A percentile compares a stretch with the other conserved stretches of the same genome.
phyloP scores from a whole-genome alignment of 1,284 basidiomycete genomes.

The Pulchroboletus neoregius region DNA sequence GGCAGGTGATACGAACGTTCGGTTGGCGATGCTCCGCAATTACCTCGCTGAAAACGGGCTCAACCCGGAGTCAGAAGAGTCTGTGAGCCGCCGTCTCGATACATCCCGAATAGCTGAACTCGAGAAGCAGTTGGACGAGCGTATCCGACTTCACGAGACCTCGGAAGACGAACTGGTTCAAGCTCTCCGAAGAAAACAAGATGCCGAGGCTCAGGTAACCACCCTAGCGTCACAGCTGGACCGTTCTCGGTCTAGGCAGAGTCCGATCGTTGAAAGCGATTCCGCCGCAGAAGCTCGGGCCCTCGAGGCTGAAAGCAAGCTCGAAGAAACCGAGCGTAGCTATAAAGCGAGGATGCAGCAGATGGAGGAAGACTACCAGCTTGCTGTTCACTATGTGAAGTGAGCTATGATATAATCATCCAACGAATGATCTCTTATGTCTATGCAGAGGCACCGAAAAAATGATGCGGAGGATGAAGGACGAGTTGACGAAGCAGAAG shows the following conservation, averaged over 20 bases:
- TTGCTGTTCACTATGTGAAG: constrained; percentile 90
- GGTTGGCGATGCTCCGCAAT: constrained; percentile 78
- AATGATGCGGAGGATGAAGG: constrained; percentile 97
- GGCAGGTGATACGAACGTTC: constrained; percentile 70
- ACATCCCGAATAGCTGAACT: constrained; percentile 62
- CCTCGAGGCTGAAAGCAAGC: constrained; percentile 65
- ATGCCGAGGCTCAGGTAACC: constrained; percentile 67
- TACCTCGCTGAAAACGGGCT: constrained; percentile 90
- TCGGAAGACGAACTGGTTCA: constrained; percentile 68
- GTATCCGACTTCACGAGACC: constrained; percentile 67
- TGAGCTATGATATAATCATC: constrained; percentile 41
- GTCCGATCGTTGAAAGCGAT: constrained; percentile 40
- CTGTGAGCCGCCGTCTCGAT: constrained; percentile 41
- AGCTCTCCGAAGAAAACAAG: constrained; percentile 60
- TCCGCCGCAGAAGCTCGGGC: constrained; percentile 53
- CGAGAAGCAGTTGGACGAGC: constrained; percentile 71
- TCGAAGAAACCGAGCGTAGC: constrained; percentile 74
- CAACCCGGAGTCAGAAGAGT: constrained; percentile 61
- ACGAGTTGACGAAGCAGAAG: constrained; percentile 90
- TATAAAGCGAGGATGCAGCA: constrained; percentile 77
- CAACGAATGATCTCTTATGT: constrained; percentile 14
- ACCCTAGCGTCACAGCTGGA: constrained; percentile 66
- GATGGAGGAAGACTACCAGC: constrained; percentile 93
- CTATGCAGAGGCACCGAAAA: constrained; percentile 89
- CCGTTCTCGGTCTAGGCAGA: constrained; percentile 51